A percentile compares a stretch with the other conserved stretches of the same genome.
Evolutionary conservation across 75 land plant genomes (phyloP).

Genomic region (Sequoiadendron giganteum): DNA sequence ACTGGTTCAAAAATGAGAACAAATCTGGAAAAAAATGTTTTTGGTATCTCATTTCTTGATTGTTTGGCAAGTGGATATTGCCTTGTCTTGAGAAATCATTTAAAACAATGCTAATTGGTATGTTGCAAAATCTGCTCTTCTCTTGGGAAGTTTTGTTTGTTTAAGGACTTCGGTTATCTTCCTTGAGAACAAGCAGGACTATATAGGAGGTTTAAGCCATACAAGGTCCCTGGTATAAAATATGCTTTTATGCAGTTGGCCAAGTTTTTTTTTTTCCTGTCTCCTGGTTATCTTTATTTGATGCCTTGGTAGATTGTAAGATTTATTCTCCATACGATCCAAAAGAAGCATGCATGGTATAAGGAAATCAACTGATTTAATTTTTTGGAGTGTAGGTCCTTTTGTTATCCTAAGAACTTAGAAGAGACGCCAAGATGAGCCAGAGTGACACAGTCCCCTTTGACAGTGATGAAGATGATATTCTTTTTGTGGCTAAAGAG

Average conservation of each 20-base stretch:
- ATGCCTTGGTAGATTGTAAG: neutral
- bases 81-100: neutral
- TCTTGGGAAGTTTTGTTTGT: neutral
- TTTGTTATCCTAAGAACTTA: neutral
- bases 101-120: neutral
- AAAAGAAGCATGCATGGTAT: neutral
- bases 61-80: neutral
- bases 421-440: neutral
- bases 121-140: neutral
- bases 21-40: neutral
- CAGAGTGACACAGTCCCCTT: neutral
- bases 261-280: neutral
- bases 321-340: neutral
- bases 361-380: neutral
- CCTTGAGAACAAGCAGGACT: neutral
- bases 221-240: neutral
- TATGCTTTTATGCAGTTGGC: neutral
- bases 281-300: neutral
- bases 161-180: neutral
- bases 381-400: neutral
- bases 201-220: neutral
- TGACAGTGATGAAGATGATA: slow-evolving; percentile 7
- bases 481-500: neutral
- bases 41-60: neutral
- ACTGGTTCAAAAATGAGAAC: neutral